These are phyloP conservation scores for Pseudocercospora pini-densiflorae DNA, from an alignment of 2,329 filamentous ascomycete genomes.

Conservation along the genomic window DNA sequence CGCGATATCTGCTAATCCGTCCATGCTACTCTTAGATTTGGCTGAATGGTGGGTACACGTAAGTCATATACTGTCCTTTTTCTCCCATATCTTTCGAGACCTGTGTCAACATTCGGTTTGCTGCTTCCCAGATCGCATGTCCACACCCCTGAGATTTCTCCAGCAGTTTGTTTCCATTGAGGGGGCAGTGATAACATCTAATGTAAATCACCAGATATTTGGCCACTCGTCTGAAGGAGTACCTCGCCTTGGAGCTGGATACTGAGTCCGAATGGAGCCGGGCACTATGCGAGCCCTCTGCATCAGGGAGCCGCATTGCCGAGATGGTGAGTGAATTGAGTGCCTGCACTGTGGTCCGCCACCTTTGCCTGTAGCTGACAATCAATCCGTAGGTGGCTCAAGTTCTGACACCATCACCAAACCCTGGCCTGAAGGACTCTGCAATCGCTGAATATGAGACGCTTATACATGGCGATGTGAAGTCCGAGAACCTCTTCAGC, in stretches of 20 bases:
- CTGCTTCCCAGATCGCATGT: too few relatives aligned
- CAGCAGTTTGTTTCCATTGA: too few relatives aligned
- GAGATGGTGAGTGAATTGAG: conserved; percentile 49
- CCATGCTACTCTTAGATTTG: conserved; percentile 43
- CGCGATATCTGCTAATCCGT: too few relatives aligned
- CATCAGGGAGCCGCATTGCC: conserved; percentile 33
- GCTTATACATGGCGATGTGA: conserved; percentile 70
- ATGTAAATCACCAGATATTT: conserved; percentile 59
- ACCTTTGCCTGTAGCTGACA: too few relatives aligned
- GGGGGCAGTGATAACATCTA: too few relatives aligned
- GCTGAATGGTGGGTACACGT: conserved; percentile 70
- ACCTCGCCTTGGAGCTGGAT: conserved; percentile 53
- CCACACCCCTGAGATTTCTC: too few relatives aligned
- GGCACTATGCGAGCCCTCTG: conserved; percentile 51
- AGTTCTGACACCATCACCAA: conserved; percentile 52
- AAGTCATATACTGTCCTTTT: too few relatives aligned
- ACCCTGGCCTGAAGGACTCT: conserved; percentile 33
- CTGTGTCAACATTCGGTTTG: too few relatives aligned
- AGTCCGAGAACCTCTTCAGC: conserved; percentile 70
- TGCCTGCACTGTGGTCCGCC: too few relatives aligned
- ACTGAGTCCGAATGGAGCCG: conserved; percentile 60
- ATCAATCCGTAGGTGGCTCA: conserved; percentile 40
- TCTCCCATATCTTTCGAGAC: too few relatives aligned
- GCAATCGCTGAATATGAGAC: conserved; percentile 53
- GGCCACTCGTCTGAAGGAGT: conserved; percentile 64